Evolutionary conservation across 202 grass and related monocot species (phyloP).

Genomic region (Digitaria exilis): DNA sequence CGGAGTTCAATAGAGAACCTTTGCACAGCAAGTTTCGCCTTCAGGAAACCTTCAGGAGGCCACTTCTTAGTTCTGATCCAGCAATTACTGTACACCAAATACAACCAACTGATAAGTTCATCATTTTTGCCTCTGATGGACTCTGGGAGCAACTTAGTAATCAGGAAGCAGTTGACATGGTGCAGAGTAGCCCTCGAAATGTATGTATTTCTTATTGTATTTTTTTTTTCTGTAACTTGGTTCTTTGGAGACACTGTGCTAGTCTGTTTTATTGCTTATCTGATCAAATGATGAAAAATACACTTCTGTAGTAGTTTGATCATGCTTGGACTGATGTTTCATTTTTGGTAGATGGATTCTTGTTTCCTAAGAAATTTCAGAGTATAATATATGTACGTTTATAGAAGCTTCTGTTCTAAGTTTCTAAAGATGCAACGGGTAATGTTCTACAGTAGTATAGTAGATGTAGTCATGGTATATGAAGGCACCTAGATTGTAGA

Average conservation of each 20-base stretch:
- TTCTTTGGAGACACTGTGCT: constrained; percentile 22
- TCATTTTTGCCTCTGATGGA: constrained; percentile 98
- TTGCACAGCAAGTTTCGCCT: constrained; percentile 70
- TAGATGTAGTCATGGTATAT: constrained; percentile 3
- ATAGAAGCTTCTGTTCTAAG: not conserved
- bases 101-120: constrained; percentile 71
- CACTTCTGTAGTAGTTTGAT: constrained; percentile 22
- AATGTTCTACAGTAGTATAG: not conserved
- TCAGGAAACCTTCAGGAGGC: constrained; percentile 62
- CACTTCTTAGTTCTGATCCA: constrained; percentile 88
- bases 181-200: constrained; percentile 71
- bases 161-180: constrained; percentile 85
- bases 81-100: constrained; percentile 75
- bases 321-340: constrained; percentile 11
- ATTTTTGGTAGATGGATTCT: not conserved
- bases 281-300: not conserved
- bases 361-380: constrained; percentile 17
- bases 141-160: constrained; percentile 97
- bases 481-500: constrained; percentile 5
- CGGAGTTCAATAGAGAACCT: constrained; percentile 84
- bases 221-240: constrained; percentile 34
- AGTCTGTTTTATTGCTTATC: constrained; percentile 26
- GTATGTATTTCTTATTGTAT: constrained; percentile 68
- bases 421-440: not conserved
- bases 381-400: not conserved